These are phyloP conservation scores for Litsea cubeba DNA, from an alignment of 164 flowering plant species.

Conservation along the genomic window DNA sequence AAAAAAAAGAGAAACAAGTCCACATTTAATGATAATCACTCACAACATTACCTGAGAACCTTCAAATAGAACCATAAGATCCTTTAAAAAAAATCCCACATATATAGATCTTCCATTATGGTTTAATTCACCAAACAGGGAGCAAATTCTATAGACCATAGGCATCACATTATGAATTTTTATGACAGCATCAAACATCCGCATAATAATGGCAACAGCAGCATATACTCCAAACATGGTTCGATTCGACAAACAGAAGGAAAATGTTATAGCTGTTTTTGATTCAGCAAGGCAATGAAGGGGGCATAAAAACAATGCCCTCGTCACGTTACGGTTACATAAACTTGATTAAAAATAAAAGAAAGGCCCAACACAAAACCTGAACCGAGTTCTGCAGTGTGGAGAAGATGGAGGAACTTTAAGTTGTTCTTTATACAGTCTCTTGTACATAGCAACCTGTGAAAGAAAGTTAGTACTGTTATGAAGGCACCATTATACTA, in stretches of 20 bases:
- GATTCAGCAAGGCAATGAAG: neutral
- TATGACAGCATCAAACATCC: no score
- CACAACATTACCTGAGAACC: conserved; percentile 50
- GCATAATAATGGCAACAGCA: no score
- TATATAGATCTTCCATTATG: no score
- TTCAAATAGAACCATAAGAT: conserved; percentile 46
- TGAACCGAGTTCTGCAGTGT: conserved; percentile 28
- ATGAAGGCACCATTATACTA: neutral
- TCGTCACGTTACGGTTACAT: neutral
- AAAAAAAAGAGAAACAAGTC: neutral
- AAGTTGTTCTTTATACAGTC: conserved; percentile 86
- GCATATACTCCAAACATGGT: no score
- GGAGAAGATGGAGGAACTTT: conserved; percentile 41
- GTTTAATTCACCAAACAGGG: neutral
- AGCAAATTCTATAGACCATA: neutral
- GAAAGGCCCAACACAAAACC: conserved; percentile 30
- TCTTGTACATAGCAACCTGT: conserved; percentile 94
- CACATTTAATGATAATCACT: neutral
- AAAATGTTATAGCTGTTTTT: neutral
- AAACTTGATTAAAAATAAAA: neutral
- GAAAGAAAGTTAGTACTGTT: neutral
- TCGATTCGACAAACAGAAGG: no score
- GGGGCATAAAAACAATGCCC: neutral
- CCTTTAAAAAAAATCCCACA: conserved; percentile 17
- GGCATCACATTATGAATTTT: no score